Base-by-base conservation (phyloP, 352 stramenopile genomes). In the Globisporangium emineosum region DNA sequence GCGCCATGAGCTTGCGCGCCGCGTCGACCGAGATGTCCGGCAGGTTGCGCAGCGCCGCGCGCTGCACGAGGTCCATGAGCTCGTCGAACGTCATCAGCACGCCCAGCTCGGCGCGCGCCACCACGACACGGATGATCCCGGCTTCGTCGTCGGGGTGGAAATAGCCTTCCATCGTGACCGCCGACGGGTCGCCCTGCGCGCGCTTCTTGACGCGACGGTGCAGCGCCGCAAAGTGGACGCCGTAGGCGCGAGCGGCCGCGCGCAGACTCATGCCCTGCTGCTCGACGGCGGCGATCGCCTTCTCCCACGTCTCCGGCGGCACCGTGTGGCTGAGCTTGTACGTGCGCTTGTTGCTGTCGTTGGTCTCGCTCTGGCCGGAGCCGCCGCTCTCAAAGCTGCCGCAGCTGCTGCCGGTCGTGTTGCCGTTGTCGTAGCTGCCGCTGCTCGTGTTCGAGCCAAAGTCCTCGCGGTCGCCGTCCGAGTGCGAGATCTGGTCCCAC, bases 21-120 rank as follows among this genome's bases (percentile, higher is more conserved):
- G 73, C 72, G 19, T 86, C 70, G 29, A 90, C 71, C 3, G 81
- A 85, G 7, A 90, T 64, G 27, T 88, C 76, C 0, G 81, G 81
- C 17, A 90, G 51, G 35, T 90, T 90, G 10, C 76, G 76, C 25
- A 88, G 58, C 23, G 78, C 78, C 1, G 74, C 59, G 7, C 78
- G 75, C 51, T 86, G 75, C 25, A 90, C 69, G 13, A 90, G 69
- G 27, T 78, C 68, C 65, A 85, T 81, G 32, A 90, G 57, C 61
- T 90, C 81, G 4, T 81, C 77, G 55, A 86, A 88, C n/a, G 73
- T 83, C 81, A 90, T 88, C 30, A 86, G 54, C 29, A 90, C 78
- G 23, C 81, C 81, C 40, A 90, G 33, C 51, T 90, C 77, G 3
- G 78, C 78, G 29, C 73, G 78, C 53, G 78, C 78, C 13, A 82